A percentile compares a stretch with the other conserved stretches of the same genome.
These are phyloP conservation scores for Leccinum broughii DNA, from an alignment of 768 basidiomycete species.

Conservation along the genomic window DNA sequence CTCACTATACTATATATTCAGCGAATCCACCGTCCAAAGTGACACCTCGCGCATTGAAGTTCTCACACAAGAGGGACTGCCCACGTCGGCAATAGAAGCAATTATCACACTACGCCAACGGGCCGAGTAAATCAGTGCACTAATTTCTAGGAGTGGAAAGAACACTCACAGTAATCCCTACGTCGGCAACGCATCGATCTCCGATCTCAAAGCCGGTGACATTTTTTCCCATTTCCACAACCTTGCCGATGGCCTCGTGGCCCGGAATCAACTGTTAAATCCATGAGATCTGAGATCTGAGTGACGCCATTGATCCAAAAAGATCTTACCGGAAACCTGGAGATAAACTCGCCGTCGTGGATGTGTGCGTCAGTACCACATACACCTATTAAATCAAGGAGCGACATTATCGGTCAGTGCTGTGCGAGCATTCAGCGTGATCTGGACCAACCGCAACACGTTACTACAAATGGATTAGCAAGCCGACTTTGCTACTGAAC, in stretches of 20 bases:
- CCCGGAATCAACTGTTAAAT: slow-evolving; percentile 63
- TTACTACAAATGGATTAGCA: slow-evolving; percentile 32
- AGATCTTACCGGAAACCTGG: slow-evolving; percentile 51
- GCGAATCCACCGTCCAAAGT: slow-evolving; percentile 85
- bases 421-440: neutral
- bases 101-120: slow-evolving; percentile 58
- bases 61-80: slow-evolving; percentile 79
- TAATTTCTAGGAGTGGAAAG: neutral
- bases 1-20: slow-evolving; percentile 84
- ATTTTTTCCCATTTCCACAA: slow-evolving; percentile 76
- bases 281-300: slow-evolving; percentile 13
- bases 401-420: slow-evolving; percentile 1
- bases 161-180: slow-evolving; percentile 60
- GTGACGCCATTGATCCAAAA: slow-evolving; percentile 22
- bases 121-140: slow-evolving; percentile 4
- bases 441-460: slow-evolving; percentile 41
- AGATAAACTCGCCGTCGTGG: slow-evolving; percentile 65
- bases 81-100: slow-evolving; percentile 91
- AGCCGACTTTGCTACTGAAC: neutral
- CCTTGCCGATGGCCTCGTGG: slow-evolving; percentile 71
- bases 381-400: slow-evolving; percentile 40
- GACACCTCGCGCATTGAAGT: slow-evolving; percentile 80
- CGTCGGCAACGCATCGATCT: slow-evolving; percentile 85
- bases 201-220: slow-evolving; percentile 76
- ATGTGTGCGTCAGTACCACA: slow-evolving; percentile 67